A percentile compares a stretch with the other conserved stretches of the same genome.
Conservation (phyloP, 371 early-diverging fungal species). For the Umbelopsis sp. region DNA sequence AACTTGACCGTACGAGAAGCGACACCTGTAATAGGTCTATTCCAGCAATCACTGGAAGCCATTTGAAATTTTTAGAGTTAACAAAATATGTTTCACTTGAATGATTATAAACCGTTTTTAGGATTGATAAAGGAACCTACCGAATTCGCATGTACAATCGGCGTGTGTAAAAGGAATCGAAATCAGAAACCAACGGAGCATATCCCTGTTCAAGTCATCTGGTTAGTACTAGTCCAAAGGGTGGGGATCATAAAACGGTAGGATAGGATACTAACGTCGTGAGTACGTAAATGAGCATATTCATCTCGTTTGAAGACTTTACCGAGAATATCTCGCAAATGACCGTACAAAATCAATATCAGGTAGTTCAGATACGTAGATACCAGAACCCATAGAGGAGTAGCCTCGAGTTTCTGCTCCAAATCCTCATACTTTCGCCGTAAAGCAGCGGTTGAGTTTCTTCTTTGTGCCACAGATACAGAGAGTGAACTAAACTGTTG, state of each 20-base stretch:
- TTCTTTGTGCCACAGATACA: slow-evolving; percentile 19
- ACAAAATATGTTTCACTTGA: too few relatives aligned
- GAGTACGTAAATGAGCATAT: slow-evolving; percentile 73
- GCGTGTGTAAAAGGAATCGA: slow-evolving; percentile 98
- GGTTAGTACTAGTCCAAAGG: not conserved
- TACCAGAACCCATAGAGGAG: slow-evolving; percentile 78
- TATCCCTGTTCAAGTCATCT: slow-evolving; percentile 59
- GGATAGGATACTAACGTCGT: slow-evolving; percentile 55
- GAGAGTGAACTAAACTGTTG: slow-evolving; percentile 4
- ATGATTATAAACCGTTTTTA: not conserved
- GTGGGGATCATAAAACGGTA: not conserved
- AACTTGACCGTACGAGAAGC: slow-evolving; percentile 92
- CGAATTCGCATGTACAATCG: slow-evolving; percentile 92
- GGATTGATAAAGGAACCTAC: slow-evolving; percentile 25
- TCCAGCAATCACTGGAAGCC: slow-evolving; percentile 87
- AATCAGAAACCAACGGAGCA: slow-evolving; percentile 92
- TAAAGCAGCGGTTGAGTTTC: slow-evolving; percentile 18
- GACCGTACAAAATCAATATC: slow-evolving; percentile 93
- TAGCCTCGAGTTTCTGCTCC: slow-evolving; percentile 55
- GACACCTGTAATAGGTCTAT: slow-evolving; percentile 95
- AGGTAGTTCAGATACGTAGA: slow-evolving; percentile 97
- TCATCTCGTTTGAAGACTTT: slow-evolving; percentile 72
- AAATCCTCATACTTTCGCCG: slow-evolving; percentile 36
- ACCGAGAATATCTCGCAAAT: slow-evolving; percentile 88
- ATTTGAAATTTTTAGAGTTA: not conserved